Evolutionary conservation across 148 eudicot species (phyloP).

Genomic region (Rhododendron kiyosumense): DNA sequence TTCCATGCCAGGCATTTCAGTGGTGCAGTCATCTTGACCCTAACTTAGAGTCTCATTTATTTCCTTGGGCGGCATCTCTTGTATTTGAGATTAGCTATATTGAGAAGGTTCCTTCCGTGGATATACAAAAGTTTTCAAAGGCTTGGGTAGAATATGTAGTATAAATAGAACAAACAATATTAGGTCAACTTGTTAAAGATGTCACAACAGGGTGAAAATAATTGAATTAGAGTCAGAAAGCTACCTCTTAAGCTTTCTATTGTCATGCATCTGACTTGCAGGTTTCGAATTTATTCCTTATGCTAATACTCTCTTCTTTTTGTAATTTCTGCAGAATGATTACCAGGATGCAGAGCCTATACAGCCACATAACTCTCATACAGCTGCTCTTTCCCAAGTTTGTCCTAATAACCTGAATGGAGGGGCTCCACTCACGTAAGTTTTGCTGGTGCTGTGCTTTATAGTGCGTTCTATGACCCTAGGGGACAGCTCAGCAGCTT

Average conservation of each 20-base stretch:
- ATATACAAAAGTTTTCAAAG: not conserved
- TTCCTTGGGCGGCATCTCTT: not conserved
- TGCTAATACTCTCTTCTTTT: not conserved
- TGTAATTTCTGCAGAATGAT: constrained; percentile 31
- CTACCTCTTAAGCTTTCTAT: not conserved
- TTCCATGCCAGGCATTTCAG: not conserved
- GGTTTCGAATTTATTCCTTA: not conserved
- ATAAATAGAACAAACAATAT: not conserved
- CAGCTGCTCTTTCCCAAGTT: constrained; percentile 65
- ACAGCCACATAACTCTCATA: constrained; percentile 67
- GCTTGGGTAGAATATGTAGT: not conserved
- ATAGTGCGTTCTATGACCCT: not conserved
- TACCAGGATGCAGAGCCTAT: constrained; percentile 55
- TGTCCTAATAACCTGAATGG: constrained; percentile 71
- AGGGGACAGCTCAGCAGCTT: not conserved
- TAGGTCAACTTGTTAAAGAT: not conserved
- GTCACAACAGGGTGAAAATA: not conserved
- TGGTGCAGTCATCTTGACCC: not conserved
- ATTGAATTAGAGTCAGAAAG: not conserved
- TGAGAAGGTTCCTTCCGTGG: not conserved
- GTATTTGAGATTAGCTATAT: not conserved
- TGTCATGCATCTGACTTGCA: not conserved
- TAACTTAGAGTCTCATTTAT: not conserved
- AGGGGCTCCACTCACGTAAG: constrained; percentile 73
- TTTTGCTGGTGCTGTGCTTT: constrained; percentile 17